Percentiles rank a stretch among this genome's conserved stretches.
These are phyloP conservation scores for Syzygium aromaticum DNA, from an alignment of 345 rosid genomes.

Conservation along the genomic window DNA sequence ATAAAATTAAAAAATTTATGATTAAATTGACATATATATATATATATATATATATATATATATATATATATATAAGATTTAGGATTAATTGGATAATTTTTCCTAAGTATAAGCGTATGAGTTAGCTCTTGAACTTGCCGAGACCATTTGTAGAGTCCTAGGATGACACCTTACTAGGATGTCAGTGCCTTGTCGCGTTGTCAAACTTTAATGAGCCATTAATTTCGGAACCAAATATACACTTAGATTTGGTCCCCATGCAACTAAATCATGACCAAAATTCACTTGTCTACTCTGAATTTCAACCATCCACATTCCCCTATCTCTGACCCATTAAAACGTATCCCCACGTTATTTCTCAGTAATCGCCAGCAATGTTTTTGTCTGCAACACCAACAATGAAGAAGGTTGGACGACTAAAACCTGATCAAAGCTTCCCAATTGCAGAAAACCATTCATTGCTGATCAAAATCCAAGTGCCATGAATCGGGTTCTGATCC, in stretches of 20 bases:
- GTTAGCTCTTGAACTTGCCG: not conserved
- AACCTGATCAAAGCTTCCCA: not conserved
- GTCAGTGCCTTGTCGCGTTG: not conserved
- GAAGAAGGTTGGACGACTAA: not conserved
- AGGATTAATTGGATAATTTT: not conserved
- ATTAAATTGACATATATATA: not conserved
- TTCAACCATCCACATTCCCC: not conserved
- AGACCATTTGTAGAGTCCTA: not conserved
- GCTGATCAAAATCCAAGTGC: not conserved
- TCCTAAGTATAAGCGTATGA: not conserved
- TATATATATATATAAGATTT: fast-evolving
- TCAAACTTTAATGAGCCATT: not conserved
- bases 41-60: fast-evolving
- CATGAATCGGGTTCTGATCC: not conserved
- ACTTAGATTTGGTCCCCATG: not conserved
- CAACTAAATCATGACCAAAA: not conserved
- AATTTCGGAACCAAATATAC: not conserved
- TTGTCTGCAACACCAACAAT: not conserved
- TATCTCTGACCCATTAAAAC: not conserved
- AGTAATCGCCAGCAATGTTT: not conserved
- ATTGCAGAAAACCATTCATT: not conserved
- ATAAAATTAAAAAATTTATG: fast-evolving
- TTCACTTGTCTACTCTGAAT: not conserved
- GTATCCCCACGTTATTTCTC: not conserved
- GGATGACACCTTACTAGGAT: not conserved